Evolutionary conservation across 148 eudicot genomes (phyloP).

Genomic region (Euryodendron excelsum): DNA sequence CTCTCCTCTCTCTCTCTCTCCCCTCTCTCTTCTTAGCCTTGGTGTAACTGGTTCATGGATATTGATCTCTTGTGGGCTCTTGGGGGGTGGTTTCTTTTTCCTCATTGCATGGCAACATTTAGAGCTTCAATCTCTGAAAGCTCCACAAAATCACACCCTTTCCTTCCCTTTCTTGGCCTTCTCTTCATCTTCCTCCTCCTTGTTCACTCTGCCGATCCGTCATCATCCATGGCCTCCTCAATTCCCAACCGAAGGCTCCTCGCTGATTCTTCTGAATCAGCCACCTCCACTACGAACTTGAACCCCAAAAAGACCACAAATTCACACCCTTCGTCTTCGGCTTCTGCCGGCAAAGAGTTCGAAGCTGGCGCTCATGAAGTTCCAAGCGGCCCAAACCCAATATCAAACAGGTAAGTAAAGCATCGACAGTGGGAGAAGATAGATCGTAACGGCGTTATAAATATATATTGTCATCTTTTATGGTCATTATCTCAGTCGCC

Average conservation of each 20-base stretch:
- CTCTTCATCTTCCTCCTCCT: slow-evolving; percentile 39
- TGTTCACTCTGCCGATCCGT: slow-evolving; percentile 29
- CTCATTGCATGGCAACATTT: slow-evolving; percentile 62
- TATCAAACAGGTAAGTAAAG: slow-evolving; percentile 55
- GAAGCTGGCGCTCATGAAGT: slow-evolving; percentile 69
- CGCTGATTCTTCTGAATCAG: slow-evolving; percentile 16
- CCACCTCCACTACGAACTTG: slow-evolving; percentile 8
- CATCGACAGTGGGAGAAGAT: not conserved
- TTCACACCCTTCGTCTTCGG: not conserved
- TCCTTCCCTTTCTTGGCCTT: slow-evolving; percentile 30
- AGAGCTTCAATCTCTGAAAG: slow-evolving; percentile 19
- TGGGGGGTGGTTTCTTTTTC: slow-evolving; percentile 66
- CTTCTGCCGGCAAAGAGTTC: slow-evolving; percentile 26
- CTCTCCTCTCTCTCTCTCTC: slow-evolving; percentile 11
- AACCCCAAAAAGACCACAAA: slow-evolving; percentile 22
- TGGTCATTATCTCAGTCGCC: too few relatives aligned
- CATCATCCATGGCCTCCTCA: slow-evolving; percentile 22
- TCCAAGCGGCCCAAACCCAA: slow-evolving; percentile 92
- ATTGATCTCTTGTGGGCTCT: slow-evolving; percentile 64
- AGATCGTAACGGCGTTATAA: slow-evolving; percentile 3
- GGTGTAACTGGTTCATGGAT: slow-evolving; percentile 57
- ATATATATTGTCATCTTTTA: slow-evolving; percentile 8
- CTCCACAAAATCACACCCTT: slow-evolving; percentile 37
- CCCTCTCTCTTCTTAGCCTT: slow-evolving; percentile 21
- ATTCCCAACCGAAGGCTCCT: not conserved